Base-by-base conservation (phyloP, 2,329 filamentous ascomycete genomes). In the Penicillium sp. region DNA sequence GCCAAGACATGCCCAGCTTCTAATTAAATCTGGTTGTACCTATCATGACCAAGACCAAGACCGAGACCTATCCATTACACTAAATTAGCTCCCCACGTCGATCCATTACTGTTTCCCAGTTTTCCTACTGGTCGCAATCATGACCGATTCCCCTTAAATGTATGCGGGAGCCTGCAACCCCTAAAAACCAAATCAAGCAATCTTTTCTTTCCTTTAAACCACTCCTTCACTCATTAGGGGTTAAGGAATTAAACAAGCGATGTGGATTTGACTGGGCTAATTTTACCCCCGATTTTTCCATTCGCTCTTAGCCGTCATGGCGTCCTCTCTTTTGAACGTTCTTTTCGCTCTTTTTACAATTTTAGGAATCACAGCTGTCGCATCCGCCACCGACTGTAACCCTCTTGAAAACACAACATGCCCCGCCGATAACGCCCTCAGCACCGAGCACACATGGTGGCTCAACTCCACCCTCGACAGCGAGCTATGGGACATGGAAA, bases 381-480 rank as follows among this genome's bases (percentile, higher is more conserved):
- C 41, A 22, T 44, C 41, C 22, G 45, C 76, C 55, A 91, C 90
- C 10, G 74, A 81, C 43, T 98, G 93, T 79, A 87, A 96, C 70
- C 93, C 93, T 6, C 80, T 89, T 33, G 13, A 14, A 67, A 83
- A 91, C 63, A 39, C 31, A 26, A 85, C 82, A 45, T 96, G 92
- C 71, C 85, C 89, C 1, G 73, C 86, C 41, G 84, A 95, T 72
- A 81, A 85, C 2, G 92, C 90, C 13, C 82, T 96, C 21, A 86
- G 87, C 55, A 79, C 76, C 8, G 72, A 81, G 31, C 81, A 87
- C 73, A 79, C 77, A 48, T 89, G 86, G 75, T 72, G 82, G 70
- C 90, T 90, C 79, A 90, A 89, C 79, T 39, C 75, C 73, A 79
- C 80, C 41, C 78, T 86, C 24, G 33, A 50, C 22, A 22, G n/a